Evolutionary conservation across 2,329 filamentous ascomycete species (phyloP).

Genomic region (Aspergillus flavus): DNA sequence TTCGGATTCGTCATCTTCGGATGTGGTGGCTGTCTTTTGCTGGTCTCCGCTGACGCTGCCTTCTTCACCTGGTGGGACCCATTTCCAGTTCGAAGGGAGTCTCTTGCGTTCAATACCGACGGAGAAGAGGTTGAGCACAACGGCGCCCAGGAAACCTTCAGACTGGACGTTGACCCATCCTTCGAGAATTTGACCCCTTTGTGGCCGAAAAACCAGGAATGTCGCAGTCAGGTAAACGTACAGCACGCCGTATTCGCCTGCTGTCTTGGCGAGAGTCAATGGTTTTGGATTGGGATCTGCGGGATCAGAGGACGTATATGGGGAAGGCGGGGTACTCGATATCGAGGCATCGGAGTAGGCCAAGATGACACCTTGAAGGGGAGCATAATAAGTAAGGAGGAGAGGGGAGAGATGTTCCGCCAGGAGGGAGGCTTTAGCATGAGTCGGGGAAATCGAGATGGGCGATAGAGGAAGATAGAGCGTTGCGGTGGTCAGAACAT

Average conservation of each 20-base stretch:
- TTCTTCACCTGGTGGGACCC: conserved; percentile 63
- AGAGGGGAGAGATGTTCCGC: conserved; percentile 65
- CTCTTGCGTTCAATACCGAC: conserved; percentile 78
- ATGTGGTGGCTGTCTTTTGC: conserved; percentile 17
- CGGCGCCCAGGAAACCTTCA: conserved; percentile 83
- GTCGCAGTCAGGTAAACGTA: conserved; percentile 89
- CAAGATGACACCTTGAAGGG: conserved; percentile 60
- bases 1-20: conserved; percentile 35
- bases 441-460: conserved; percentile 54
- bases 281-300: conserved; percentile 37
- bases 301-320: conserved; percentile 30
- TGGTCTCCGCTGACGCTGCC: conserved; percentile 16
- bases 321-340: conserved; percentile 42
- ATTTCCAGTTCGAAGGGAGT: conserved; percentile 78
- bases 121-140: conserved; percentile 91
- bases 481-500: conserved; percentile 77
- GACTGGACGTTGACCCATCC: conserved; percentile 84
- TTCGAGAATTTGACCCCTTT: conserved; percentile 72
- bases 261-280: conserved; percentile 45
- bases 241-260: conserved; percentile 82
- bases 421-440: conserved; percentile 59
- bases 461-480: conserved; percentile 67
- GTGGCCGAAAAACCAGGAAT: conserved; percentile 79
- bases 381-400: conserved; percentile 65
- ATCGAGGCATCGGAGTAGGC: conserved; percentile 53